phyloP scores from a whole-genome alignment of 164 flowering plant genomes.

The Dillenia turbinata region DNA sequence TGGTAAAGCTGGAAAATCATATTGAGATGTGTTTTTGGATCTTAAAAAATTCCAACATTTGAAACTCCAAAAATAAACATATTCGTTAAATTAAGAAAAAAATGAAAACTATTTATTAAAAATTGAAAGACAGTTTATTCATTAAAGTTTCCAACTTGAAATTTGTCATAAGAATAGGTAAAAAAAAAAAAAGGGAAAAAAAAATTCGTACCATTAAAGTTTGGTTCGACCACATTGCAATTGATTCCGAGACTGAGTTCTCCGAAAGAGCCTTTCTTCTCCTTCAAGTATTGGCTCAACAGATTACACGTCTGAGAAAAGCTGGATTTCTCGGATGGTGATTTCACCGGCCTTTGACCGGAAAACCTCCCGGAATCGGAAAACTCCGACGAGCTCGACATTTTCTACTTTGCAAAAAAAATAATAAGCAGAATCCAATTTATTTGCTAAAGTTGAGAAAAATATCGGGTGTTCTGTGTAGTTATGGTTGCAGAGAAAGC shows the following conservation, averaged over 20 bases:
- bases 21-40: too few relatives aligned
- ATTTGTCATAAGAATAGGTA: too few relatives aligned
- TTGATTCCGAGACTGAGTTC: slow-evolving; percentile 45
- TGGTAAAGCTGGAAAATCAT: too few relatives aligned
- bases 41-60: too few relatives aligned
- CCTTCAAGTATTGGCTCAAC: slow-evolving; percentile 71
- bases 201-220: slow-evolving; percentile 6
- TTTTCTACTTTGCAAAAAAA: slow-evolving; percentile 1
- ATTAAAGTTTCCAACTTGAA: too few relatives aligned
- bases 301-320: slow-evolving; percentile 59
- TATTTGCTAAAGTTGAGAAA: too few relatives aligned
- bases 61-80: not conserved
- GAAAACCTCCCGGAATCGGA: slow-evolving; percentile 21
- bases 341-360: slow-evolving; percentile 17
- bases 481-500: too few relatives aligned
- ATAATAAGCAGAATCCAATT: too few relatives aligned
- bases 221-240: slow-evolving; percentile 11
- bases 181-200: not conserved
- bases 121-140: not conserved
- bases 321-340: slow-evolving; percentile 30
- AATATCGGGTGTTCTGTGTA: too few relatives aligned
- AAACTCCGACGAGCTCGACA: slow-evolving; percentile 30
- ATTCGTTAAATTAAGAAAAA: not conserved
- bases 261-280: slow-evolving; percentile 44
- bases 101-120: not conserved